Evolutionary conservation across 108 stramenopile species (phyloP).

Genomic region (Aurantiochytrium sp.): DNA sequence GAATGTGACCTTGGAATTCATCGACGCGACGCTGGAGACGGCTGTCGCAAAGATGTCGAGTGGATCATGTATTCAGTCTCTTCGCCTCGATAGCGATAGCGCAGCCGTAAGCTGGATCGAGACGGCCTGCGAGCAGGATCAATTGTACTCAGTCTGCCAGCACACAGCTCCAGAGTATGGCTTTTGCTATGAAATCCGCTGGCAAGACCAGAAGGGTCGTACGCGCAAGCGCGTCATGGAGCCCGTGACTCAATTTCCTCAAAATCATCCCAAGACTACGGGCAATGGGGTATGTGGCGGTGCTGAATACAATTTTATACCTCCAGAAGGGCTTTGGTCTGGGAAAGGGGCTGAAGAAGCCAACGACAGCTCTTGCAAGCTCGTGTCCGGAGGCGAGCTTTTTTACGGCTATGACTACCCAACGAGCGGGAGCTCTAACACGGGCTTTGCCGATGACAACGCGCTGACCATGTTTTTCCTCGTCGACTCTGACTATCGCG

Average conservation of each 20-base stretch:
- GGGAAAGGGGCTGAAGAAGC: not conserved
- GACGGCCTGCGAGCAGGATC: not conserved
- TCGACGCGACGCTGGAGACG: too few species aligned
- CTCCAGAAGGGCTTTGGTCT: not conserved
- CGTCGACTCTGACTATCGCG: not conserved
- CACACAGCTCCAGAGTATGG: not conserved
- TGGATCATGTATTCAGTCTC: too few species aligned
- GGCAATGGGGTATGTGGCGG: not conserved
- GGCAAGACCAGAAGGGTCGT: not conserved
- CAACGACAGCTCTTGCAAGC: not conserved
- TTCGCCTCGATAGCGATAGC: too few species aligned
- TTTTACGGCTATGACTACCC: not conserved
- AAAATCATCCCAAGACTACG: not conserved
- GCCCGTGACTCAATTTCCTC: not conserved
- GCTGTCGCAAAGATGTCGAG: too few species aligned
- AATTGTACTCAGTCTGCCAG: not conserved
- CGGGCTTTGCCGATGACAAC: not conserved
- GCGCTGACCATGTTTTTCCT: not conserved
- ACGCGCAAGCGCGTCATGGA: not conserved
- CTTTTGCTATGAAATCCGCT: not conserved
- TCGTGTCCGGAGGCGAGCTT: not conserved
- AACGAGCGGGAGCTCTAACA: not conserved
- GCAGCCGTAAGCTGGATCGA: too few species aligned
- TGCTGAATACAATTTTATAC: not conserved
- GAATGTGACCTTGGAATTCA: too few species aligned